Evolutionary conservation across 306 rosid genomes (phyloP).

Genomic region (Quercus glauca): DNA sequence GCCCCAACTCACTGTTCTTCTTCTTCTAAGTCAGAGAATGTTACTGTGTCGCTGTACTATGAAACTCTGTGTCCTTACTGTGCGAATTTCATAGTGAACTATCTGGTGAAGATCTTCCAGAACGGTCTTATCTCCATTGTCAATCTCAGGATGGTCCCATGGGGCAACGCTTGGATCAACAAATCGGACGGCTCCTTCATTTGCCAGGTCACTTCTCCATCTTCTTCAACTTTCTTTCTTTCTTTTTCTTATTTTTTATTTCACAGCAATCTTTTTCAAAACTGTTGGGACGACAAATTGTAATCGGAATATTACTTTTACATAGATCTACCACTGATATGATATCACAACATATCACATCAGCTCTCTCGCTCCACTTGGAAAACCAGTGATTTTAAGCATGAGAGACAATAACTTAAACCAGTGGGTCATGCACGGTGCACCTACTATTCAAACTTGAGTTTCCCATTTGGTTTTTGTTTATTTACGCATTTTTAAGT

Average conservation of each 20-base stretch:
- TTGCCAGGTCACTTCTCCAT: constrained; percentile 55
- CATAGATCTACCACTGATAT: no score
- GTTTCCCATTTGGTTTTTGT: no score
- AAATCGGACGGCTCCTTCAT: constrained; percentile 42
- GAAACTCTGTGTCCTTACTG: constrained; percentile 83
- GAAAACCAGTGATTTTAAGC: no score
- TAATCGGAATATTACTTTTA: no score
- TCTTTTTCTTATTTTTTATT: neutral
- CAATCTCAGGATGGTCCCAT: constrained; percentile 74
- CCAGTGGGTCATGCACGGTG: no score
- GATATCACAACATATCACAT: no score
- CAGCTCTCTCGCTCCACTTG: no score
- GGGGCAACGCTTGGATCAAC: constrained; percentile 81
- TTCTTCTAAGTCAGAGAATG: constrained; percentile 29
- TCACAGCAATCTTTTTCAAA: neutral
- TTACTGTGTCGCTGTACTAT: constrained; percentile 65
- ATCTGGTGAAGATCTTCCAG: constrained; percentile 59
- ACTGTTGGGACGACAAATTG: no score
- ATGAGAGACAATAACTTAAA: no score
- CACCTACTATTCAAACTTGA: no score
- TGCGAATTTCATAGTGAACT: constrained; percentile 77
- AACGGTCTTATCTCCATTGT: constrained; percentile 65
- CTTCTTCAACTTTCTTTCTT: neutral
- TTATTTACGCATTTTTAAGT: no score
- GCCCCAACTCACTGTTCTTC: constrained; percentile 13